These are phyloP conservation scores for Colletotrichum sp. DNA, from an alignment of 2,329 filamentous ascomycete genomes.

Conservation along the genomic window DNA sequence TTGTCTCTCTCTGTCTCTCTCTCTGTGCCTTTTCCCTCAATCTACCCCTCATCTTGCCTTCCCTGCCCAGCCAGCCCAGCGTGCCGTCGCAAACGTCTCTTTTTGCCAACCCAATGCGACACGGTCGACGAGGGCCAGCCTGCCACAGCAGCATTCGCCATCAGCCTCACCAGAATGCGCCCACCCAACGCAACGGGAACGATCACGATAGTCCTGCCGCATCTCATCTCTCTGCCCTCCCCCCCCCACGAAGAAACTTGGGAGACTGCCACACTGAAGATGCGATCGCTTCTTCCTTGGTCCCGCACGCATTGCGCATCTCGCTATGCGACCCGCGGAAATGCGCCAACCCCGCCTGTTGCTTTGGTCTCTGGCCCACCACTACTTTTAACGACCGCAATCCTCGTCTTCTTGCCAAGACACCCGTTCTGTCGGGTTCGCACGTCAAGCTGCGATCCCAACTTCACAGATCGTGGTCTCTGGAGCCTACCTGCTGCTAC, in stretches of 20 bases:
- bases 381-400: background rate
- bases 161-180: background rate
- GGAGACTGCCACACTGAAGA: background rate
- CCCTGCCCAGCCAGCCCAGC: background rate
- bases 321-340: background rate
- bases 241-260: background rate
- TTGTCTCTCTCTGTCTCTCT: background rate
- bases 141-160: background rate
- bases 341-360: conserved; percentile 4
- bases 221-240: background rate
- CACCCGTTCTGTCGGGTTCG: background rate
- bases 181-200: background rate
- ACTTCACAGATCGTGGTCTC: background rate
- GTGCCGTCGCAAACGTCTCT: background rate
- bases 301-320: background rate
- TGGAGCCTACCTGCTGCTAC: background rate
- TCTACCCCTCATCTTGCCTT: background rate
- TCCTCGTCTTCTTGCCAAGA: background rate
- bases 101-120: background rate
- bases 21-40: background rate
- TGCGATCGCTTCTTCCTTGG: background rate
- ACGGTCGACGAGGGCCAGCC: background rate
- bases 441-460: background rate
- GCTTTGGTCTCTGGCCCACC: background rate
- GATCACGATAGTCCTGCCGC: background rate